Percentiles rank a stretch among this genome's conserved stretches.
phyloP scores from a whole-genome alignment of 2,329 filamentous ascomycete genomes.

The Colletotrichum horii region DNA sequence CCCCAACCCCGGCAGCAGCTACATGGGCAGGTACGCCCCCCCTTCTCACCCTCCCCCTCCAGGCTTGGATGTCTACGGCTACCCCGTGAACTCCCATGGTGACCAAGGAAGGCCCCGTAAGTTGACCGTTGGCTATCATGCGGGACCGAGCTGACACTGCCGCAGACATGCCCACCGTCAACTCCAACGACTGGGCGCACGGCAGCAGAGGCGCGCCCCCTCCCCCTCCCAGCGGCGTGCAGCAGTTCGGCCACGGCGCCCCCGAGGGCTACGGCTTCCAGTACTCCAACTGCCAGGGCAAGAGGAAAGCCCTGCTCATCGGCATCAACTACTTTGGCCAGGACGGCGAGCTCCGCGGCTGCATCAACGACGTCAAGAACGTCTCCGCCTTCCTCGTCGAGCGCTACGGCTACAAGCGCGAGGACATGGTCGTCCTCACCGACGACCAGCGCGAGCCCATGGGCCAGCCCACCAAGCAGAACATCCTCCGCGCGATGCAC shows the following conservation, averaged over 20 bases:
- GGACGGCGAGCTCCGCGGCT: slow-evolving; percentile 73
- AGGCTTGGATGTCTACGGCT: slow-evolving; percentile 52
- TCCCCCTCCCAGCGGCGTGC: slow-evolving; percentile 54
- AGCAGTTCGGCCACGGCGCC: slow-evolving; percentile 71
- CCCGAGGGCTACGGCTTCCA: slow-evolving; percentile 74
- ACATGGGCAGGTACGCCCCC: slow-evolving; percentile 28
- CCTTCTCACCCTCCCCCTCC: slow-evolving; percentile 45
- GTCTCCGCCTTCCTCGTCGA: slow-evolving; percentile 74
- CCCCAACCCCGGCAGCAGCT: slow-evolving; percentile 24
- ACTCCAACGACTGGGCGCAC: slow-evolving; percentile 33
- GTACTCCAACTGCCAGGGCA: slow-evolving; percentile 77
- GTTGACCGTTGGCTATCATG: neutral
- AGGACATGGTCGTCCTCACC: slow-evolving; percentile 82
- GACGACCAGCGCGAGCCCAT: slow-evolving; percentile 75
- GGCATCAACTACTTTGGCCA: slow-evolving; percentile 84
- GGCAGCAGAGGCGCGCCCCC: slow-evolving; percentile 34
- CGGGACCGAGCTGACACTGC: neutral
- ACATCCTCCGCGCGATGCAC: slow-evolving; percentile 76
- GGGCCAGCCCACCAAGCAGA: slow-evolving; percentile 76
- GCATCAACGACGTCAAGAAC: slow-evolving; percentile 83
- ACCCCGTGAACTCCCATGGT: slow-evolving; percentile 37
- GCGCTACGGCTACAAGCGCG: slow-evolving; percentile 72
- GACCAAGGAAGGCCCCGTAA: slow-evolving; percentile 16
- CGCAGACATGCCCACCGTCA: slow-evolving; percentile 22
- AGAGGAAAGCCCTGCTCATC: slow-evolving; percentile 76